Percentiles rank a stretch among this genome's conserved stretches.
These are phyloP conservation scores for Podaxis sp. DNA, from an alignment of 768 basidiomycete genomes.

Conservation along the genomic window DNA sequence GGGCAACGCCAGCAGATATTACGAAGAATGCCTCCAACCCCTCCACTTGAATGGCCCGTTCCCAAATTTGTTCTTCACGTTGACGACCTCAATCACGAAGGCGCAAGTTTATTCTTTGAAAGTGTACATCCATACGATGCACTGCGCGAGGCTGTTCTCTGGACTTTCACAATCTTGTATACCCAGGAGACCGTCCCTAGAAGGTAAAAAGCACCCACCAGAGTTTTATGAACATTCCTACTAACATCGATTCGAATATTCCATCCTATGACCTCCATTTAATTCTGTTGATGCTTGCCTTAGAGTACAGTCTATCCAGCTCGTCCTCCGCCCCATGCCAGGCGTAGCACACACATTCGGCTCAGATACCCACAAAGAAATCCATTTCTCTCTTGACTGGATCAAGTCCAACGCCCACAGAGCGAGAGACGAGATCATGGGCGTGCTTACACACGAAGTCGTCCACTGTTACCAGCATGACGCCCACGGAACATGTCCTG, in stretches of 20 bases:
- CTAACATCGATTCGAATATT: too few species aligned
- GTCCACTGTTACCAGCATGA: constrained; percentile 81
- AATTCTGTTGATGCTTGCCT: too few species aligned
- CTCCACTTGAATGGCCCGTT: constrained; percentile 43
- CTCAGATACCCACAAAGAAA: constrained; percentile 59
- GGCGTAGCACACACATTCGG: constrained; percentile 74
- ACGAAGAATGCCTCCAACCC: constrained; percentile 23
- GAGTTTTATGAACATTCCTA: background rate
- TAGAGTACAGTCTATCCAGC: constrained; percentile 54
- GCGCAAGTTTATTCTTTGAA: constrained; percentile 54
- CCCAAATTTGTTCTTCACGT: constrained; percentile 57
- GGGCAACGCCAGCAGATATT: background rate
- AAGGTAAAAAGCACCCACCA: constrained; percentile 26
- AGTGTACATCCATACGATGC: constrained; percentile 43
- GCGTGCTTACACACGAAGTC: constrained; percentile 73
- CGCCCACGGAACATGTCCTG: constrained; percentile 57
- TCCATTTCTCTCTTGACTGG: constrained; percentile 70
- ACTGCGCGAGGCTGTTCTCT: constrained; percentile 45
- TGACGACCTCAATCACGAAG: constrained; percentile 60
- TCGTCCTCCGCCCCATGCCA: constrained; percentile 64
- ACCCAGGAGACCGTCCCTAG: constrained; percentile 37
- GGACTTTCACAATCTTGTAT: constrained; percentile 48
- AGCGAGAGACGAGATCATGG: constrained; percentile 61
- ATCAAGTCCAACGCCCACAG: constrained; percentile 43
- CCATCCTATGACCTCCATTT: background rate